Evolutionary conservation across 1,284 basidiomycete genomes (phyloP).

Genomic region (Ustilago tritici): DNA sequence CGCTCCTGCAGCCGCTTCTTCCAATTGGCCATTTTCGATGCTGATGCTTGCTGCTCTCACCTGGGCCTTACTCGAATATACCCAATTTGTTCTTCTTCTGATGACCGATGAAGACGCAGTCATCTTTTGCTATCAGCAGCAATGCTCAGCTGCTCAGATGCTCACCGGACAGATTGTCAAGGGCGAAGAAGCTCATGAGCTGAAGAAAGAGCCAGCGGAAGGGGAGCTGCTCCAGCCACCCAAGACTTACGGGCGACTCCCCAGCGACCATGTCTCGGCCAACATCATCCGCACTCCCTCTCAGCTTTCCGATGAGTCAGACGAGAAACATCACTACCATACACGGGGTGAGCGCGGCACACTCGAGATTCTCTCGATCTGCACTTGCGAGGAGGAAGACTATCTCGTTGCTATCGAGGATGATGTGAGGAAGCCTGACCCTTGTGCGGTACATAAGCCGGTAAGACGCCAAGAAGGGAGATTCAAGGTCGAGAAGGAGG

Average conservation of each 20-base stretch:
- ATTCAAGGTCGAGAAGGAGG: not conserved
- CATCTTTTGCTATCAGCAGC: slow-evolving; percentile 17
- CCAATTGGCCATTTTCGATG: not conserved
- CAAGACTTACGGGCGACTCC: not conserved
- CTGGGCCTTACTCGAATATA: slow-evolving; percentile 25
- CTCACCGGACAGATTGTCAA: not conserved
- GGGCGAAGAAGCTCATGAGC: not conserved
- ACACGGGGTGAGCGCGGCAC: not conserved
- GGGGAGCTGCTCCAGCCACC: not conserved
- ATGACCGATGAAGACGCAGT: slow-evolving; percentile 16
- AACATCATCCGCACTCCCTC: slow-evolving; percentile 23
- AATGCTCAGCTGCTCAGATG: slow-evolving; percentile 10
- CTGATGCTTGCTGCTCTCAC: slow-evolving; percentile 9
- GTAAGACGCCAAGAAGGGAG: not conserved
- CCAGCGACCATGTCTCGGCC: slow-evolving; percentile 20
- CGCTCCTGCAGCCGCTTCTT: not conserved
- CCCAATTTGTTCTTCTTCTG: slow-evolving; percentile 17
- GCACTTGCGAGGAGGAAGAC: slow-evolving; percentile 25
- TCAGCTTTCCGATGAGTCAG: slow-evolving; percentile 12
- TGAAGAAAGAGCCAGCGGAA: not conserved
- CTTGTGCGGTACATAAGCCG: not conserved
- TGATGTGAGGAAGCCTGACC: slow-evolving; percentile 24
- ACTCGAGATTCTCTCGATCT: slow-evolving; percentile 1
- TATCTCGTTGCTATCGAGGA: slow-evolving; percentile 29
- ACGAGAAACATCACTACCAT: not conserved